These are phyloP conservation scores for Quercus cerris DNA, from an alignment of 306 rosid genomes.

Conservation along the genomic window DNA sequence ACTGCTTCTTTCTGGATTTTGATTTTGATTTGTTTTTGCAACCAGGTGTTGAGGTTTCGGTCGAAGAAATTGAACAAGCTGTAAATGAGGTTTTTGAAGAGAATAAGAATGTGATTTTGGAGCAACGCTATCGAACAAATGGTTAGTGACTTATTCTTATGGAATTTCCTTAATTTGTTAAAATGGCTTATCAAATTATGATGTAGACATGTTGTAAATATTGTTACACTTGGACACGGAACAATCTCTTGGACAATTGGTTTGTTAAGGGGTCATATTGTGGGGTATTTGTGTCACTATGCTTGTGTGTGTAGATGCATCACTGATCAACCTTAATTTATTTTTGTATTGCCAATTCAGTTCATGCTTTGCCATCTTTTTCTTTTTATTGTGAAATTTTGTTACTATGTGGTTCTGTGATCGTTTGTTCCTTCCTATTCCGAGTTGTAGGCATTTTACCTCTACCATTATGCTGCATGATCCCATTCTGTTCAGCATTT, in stretches of 20 bases:
- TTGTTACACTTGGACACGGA: neutral
- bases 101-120: conserved; percentile 61
- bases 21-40: conserved; percentile 6
- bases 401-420: neutral
- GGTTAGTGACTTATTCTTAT: conserved; percentile 37
- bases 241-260: neutral
- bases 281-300: neutral
- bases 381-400: neutral
- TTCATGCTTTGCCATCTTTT: neutral
- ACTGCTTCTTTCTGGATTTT: neutral
- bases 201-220: neutral
- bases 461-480: neutral
- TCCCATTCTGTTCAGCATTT: conserved; percentile 1
- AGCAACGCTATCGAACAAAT: conserved; percentile 70
- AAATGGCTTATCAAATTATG: neutral
- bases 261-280: neutral
- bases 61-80: conserved; percentile 57
- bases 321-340: neutral
- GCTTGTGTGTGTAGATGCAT: neutral
- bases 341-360: neutral
- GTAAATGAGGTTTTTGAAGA: conserved; percentile 72
- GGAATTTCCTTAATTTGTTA: neutral
- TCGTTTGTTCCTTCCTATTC: neutral
- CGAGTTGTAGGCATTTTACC: neutral
- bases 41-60: conserved; percentile 83